These are phyloP conservation scores for Blastobotrys serpentis DNA, from an alignment of 1,139 yeast species.

Conservation along the genomic window DNA sequence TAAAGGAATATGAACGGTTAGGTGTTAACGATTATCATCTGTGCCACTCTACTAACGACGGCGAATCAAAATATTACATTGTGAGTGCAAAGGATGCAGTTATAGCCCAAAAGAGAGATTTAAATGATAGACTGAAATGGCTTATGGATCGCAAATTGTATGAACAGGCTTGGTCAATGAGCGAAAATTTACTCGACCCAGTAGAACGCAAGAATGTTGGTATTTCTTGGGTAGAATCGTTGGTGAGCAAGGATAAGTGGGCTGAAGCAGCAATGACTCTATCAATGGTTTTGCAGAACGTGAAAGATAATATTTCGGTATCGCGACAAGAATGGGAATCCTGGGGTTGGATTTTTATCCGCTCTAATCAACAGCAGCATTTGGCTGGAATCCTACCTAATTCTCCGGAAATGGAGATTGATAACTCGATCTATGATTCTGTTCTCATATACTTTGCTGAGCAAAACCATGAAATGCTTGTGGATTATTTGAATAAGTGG, in stretches of 20 bases:
- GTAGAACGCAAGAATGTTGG: conserved; percentile 61
- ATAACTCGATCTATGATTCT: conserved; percentile 48
- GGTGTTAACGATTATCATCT: conserved; percentile 81
- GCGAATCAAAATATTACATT: conserved; percentile 54
- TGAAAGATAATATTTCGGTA: conserved; percentile 27
- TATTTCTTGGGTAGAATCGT: conserved; percentile 56
- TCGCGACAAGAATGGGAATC: conserved; percentile 57
- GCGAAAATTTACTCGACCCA: conserved; percentile 54
- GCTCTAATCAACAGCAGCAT: conserved; percentile 47
- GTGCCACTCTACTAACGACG: conserved; percentile 21
- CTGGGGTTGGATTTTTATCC: conserved; percentile 58
- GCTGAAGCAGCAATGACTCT: conserved; percentile 54
- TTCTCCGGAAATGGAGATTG: conserved; percentile 42
- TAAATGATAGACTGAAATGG: conserved; percentile 75
- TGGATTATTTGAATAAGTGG: conserved; percentile 55
- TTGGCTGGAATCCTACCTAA: conserved; percentile 58
- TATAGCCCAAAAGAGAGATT: conserved; percentile 64
- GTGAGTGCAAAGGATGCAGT: conserved; percentile 84
- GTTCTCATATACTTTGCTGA: conserved; percentile 54
- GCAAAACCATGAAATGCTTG: conserved; percentile 40
- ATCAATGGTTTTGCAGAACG: conserved; percentile 40
- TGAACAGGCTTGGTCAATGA: conserved; percentile 74
- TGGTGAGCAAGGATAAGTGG: conserved; percentile 55
- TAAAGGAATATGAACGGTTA: conserved; percentile 56
- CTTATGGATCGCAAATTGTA: conserved; percentile 53